Percentiles rank a stretch among this genome's conserved stretches.
Evolutionary conservation across 805 yeast genomes (phyloP).

Genomic region (Myxozyma sirexii): DNA sequence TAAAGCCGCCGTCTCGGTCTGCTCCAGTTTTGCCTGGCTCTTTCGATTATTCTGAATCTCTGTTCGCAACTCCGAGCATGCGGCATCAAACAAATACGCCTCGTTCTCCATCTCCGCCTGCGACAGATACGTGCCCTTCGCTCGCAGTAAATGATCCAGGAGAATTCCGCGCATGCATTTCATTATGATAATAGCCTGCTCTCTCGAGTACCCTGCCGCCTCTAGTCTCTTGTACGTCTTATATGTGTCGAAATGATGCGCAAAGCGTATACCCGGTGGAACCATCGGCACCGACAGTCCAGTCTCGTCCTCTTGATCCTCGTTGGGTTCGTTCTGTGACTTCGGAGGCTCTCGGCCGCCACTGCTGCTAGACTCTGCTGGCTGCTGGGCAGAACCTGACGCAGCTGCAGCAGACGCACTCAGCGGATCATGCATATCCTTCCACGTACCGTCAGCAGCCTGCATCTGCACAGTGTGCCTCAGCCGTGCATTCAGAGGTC

Average conservation of each 20-base stretch:
- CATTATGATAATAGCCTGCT: conserved; percentile 64
- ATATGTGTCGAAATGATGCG: conserved; percentile 60
- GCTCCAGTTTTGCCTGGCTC: conserved; percentile 64
- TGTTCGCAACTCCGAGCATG: conserved; percentile 80
- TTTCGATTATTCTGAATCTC: conserved; percentile 77
- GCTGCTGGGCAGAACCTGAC: neutral
- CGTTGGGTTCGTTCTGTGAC: neutral
- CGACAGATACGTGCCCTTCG: conserved; percentile 44
- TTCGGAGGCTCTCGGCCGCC: neutral
- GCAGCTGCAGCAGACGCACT: neutral
- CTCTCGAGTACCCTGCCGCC: conserved; percentile 59
- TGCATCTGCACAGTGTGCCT: conserved; percentile 10
- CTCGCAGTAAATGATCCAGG: conserved; percentile 41
- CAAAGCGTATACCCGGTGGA: conserved; percentile 14
- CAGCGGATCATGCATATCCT: conserved; percentile 5
- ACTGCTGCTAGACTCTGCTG: neutral
- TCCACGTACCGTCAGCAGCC: conserved; percentile 20
- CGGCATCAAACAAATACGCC: conserved; percentile 85
- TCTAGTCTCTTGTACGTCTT: conserved; percentile 57
- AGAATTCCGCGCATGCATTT: conserved; percentile 47
- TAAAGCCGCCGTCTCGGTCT: conserved; percentile 65
- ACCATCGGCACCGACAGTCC: conserved; percentile 9
- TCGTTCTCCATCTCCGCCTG: conserved; percentile 82
- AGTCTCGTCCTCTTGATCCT: neutral
- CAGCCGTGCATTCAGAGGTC: neutral